Base-by-base conservation (phyloP, 1,139 yeast species). In the Pichia sp. region DNA sequence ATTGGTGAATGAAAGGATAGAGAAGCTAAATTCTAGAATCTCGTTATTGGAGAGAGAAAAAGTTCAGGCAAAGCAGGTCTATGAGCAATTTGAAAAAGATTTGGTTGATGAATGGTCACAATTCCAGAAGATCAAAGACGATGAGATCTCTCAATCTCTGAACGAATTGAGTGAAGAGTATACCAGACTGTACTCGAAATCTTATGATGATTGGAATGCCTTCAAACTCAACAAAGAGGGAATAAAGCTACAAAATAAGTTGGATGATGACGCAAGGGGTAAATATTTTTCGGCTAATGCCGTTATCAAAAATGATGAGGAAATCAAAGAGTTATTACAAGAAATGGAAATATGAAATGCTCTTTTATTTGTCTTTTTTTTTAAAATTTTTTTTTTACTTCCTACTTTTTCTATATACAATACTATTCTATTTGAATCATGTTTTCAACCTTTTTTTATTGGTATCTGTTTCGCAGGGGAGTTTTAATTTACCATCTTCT, bases 101-200 rank as follows among this genome's bases (percentile, higher is more conserved):
- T 78, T 86, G 1, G 63, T 83, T 48, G 78, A 79, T 56, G 99
- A 93, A 67, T 87, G 89, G 60, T 84, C 86, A 7, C 80, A 85
- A 60, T 92, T 95, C 77, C 96, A 93, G 63, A 77, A 76, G 43
- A 87, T 89, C 62, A 92, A 91, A 69, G 81, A 88, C 46, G 74
- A 77, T 43, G 98, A 93, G 70, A 76, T 93, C 69, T 85, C 86
- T 66, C 76, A 76, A 43, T 80, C 95, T 2, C 76, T 93, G 73
- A 73, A 83, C 27, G 79, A 81, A 8, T 74, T 92, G 54, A 89
- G 96, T 53, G 87, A 87, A 60, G 81, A 83, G 60, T 89, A 93
- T 70, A 84, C 89, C 55, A 77, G 78, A 42, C 91, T 89, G 65
- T 93, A 88, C 70, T 78, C 80, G 58, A 80, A 80, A n/a, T 75